These are phyloP conservation scores for Hibiscus mutabilis DNA, from an alignment of 345 rosid genomes.

Conservation along the genomic window DNA sequence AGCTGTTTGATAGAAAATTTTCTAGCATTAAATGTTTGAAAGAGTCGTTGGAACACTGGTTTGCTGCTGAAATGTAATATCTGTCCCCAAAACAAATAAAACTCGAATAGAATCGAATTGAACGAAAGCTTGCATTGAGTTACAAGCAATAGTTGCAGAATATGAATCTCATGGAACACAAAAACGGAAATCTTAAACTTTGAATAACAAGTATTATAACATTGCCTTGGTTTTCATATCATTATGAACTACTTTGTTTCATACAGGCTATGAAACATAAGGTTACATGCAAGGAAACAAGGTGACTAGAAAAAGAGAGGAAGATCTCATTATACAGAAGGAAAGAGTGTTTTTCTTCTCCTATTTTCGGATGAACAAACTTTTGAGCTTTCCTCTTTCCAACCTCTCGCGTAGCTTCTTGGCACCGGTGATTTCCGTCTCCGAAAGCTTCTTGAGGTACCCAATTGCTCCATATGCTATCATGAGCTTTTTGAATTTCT, in stretches of 20 bases:
- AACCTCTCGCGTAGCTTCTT: conserved; percentile 76
- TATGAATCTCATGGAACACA: background rate
- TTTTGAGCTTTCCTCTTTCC: conserved; percentile 72
- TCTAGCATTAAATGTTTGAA: background rate
- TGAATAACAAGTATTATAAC: background rate
- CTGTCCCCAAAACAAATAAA: no score
- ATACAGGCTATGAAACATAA: conserved; percentile 47
- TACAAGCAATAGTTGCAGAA: background rate
- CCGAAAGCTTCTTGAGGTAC: conserved; percentile 77
- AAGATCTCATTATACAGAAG: background rate
- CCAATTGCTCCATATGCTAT: conserved; percentile 87
- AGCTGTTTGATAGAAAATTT: background rate
- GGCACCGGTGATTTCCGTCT: conserved; percentile 81
- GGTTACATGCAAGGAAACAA: conserved; percentile 8
- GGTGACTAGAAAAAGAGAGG: background rate
- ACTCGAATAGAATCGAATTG: background rate
- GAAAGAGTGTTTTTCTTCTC: background rate
- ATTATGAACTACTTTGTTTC: conserved; percentile 17
- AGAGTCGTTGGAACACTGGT: background rate
- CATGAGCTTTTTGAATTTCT: conserved; percentile 90
- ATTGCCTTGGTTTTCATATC: background rate
- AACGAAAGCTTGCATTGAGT: background rate
- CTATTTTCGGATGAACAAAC: conserved; percentile 62
- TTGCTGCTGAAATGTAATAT: background rate
- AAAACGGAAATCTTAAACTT: background rate